phyloP scores from a whole-genome alignment of 129 eudicot species.

The sunflower (Helianthus annuus) region HanXRQr2.0-SUNRISE NC_035437.2:107010470-107010969 shows the following conservation, averaged over 20 bases:
- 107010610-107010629: constrained; percentile 45
- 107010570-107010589: constrained; percentile 55
- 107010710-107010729: constrained; percentile 77
- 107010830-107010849: not conserved
- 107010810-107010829: not conserved
- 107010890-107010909: not conserved
- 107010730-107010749: constrained; percentile 64
- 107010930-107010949: not conserved
- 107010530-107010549: constrained; percentile 72
- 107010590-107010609: constrained; percentile 56
- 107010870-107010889: not conserved
- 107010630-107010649: constrained; percentile 3
- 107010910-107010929: not conserved
- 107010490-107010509: constrained; percentile 77
- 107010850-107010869: constrained; percentile 2
- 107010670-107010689: constrained; percentile 10
- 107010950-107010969: not conserved
- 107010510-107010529: constrained; percentile 67
- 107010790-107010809: not conserved
- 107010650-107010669: constrained; percentile 1
- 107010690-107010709: constrained; percentile 85
- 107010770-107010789: not conserved
- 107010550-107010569: constrained; percentile 81
- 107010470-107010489: constrained; percentile 58
- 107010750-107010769: constrained; percentile 64